A percentile compares a stretch with the other conserved stretches of the same genome.
Conservation (phyloP, 306 rosid genomes). For the Morella rubra region DNA sequence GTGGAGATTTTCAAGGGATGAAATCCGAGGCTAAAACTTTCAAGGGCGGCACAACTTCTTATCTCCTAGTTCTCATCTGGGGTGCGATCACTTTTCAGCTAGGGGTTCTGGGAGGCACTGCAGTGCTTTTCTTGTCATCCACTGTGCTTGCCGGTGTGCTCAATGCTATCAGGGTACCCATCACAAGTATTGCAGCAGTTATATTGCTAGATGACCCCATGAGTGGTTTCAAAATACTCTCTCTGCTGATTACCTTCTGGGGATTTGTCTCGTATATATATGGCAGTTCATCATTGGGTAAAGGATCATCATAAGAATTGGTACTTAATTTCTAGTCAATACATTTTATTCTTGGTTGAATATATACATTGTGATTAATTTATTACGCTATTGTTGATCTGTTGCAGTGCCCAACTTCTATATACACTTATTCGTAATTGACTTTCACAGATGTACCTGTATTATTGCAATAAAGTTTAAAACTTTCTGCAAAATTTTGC, state of each 20-base stretch:
- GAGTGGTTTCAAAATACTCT: conserved; percentile 73
- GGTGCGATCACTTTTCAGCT: conserved; percentile 70
- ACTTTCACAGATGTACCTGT: not conserved
- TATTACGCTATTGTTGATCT: not conserved
- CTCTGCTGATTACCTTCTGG: conserved; percentile 64
- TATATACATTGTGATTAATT: not conserved
- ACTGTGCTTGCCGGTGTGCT: conserved; percentile 93
- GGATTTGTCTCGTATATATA: conserved; percentile 59
- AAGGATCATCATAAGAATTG: conserved; percentile 14
- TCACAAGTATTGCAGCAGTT: conserved; percentile 91
- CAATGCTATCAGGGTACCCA: conserved; percentile 81
- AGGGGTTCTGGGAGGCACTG: conserved; percentile 79
- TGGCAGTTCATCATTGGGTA: conserved; percentile 52
- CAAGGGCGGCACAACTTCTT: conserved; percentile 61
- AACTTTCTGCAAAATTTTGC: not conserved
- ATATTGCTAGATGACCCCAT: conserved; percentile 70
- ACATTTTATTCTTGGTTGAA: not conserved
- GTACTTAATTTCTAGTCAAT: not conserved
- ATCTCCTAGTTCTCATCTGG: conserved; percentile 72
- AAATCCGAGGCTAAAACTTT: conserved; percentile 56
- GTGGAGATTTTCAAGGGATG: conserved; percentile 63
- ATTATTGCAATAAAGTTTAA: not conserved
- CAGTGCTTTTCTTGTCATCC: conserved; percentile 80
- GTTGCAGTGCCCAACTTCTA: not conserved
- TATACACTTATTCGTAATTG: not conserved